Base-by-base conservation (phyloP, 2,329 filamentous ascomycete species). In the Fusarium sp. region DNA sequence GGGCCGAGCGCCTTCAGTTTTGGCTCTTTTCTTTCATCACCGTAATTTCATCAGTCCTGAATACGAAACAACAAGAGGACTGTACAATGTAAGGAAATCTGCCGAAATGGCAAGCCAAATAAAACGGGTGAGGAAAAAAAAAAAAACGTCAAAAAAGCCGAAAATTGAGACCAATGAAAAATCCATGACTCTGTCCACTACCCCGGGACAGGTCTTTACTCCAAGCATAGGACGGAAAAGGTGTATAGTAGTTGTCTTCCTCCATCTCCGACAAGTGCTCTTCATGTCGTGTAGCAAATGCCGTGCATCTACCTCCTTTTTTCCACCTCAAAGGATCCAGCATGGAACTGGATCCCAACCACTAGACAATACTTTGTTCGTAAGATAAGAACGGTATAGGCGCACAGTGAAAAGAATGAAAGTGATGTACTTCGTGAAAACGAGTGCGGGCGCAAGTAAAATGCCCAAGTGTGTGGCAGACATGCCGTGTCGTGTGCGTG, bases 31-130 rank as follows among this genome's bases (percentile, higher is more conserved):
- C 54, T 65, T 73, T 74, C 75, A 75, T 77, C 75, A 77, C 75
- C 71, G 73, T 77, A 72, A 76, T 77, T 77, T 77, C 75, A 72
- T 77, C 70, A 77, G 73, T 75, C 75, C 75, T 76, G 45, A 68
- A 73, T 39, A 51, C 42, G 56, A 73, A 74, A 61, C 57, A 69
- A 66, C 41, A 61, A 59, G 42, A 54, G 71, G 75, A 73, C 75
- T 76, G 74, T 73, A 73, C 65, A 73, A 53, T 70, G 50, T 59
- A 74, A 71, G 68, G 60, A 65, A 68, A 47, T 48, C 24, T 73
- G 71, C 59, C 59, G 38, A 58, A 59, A 48, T 41, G 56, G 55
- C 63, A 68, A 59, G 56, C 62, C 71, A 72, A 51, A 61, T 28
- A 67, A 68, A 76, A 58, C 63, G n/a, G 57, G 36, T 58, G 22